A percentile compares a stretch with the other conserved stretches of the same genome.
Evolutionary conservation across 176 grass and related monocot species (phyloP).

Genomic region (Neostapfia colusana): DNA sequence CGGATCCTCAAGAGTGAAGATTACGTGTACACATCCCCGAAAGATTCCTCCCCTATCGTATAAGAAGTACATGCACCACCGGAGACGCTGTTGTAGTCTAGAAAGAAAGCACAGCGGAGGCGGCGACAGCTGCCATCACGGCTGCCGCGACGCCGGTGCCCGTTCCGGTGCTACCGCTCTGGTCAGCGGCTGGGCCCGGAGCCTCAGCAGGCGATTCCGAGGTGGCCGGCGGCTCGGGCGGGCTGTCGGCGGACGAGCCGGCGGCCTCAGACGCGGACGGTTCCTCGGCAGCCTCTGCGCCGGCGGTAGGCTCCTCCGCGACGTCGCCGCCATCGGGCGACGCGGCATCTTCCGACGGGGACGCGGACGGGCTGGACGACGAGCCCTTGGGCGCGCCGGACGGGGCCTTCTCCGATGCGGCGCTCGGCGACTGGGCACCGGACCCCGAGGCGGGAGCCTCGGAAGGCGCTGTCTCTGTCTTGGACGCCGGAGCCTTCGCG

Average conservation of each 20-base stretch:
- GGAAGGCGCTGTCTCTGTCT: slow-evolving; percentile 4
- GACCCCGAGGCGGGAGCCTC: slow-evolving; percentile 19
- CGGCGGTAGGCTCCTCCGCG: not conserved
- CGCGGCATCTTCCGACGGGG: slow-evolving; percentile 32
- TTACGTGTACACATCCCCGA: not conserved
- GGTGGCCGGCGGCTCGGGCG: slow-evolving; percentile 40
- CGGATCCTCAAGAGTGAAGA: not conserved
- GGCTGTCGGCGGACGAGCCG: slow-evolving; percentile 36
- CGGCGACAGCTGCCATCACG: slow-evolving; percentile 25
- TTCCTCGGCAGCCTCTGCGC: slow-evolving; percentile 9
- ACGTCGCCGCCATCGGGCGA: slow-evolving; percentile 37
- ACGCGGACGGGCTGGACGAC: slow-evolving; percentile 29
- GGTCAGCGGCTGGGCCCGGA: slow-evolving; percentile 42
- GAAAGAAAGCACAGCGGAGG: slow-evolving; percentile 27
- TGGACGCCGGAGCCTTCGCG: slow-evolving; percentile 38
- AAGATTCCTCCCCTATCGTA: not conserved
- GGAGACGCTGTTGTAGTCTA: not conserved
- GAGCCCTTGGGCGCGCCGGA: not conserved
- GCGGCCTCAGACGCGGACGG: not conserved
- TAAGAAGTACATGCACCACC: not conserved
- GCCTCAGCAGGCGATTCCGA: slow-evolving; percentile 40
- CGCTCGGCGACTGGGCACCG: not conserved
- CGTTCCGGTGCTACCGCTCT: slow-evolving; percentile 19
- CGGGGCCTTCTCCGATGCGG: not conserved
- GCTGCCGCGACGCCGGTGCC: slow-evolving; percentile 28